Conservation (phyloP, 164 flowering plant species). For the Vitis riparia region DNA sequence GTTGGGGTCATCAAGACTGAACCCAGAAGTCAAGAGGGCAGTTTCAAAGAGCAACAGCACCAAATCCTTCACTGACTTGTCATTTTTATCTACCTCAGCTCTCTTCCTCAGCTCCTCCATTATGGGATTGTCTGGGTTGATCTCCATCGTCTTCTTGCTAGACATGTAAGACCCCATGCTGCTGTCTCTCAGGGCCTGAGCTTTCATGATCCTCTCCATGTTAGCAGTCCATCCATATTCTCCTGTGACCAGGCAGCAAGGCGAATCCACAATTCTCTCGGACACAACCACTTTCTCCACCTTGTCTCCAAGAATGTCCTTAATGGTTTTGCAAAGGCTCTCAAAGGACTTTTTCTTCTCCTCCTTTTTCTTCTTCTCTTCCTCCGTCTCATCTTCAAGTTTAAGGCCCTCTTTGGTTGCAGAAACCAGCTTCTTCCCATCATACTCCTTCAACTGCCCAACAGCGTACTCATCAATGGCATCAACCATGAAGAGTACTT, state of each 20-base stretch:
- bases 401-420: conserved; percentile 71
- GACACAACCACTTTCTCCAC: conserved; percentile 62
- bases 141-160: conserved; percentile 51
- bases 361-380: conserved; percentile 53
- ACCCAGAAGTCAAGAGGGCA: conserved; percentile 42
- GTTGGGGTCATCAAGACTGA: conserved; percentile 55
- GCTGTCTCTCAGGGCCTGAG: conserved; percentile 44
- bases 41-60: conserved; percentile 45
- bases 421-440: conserved; percentile 74
- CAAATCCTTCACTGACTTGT: conserved; percentile 46
- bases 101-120: conserved; percentile 52
- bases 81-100: conserved; percentile 44
- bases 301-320: conserved; percentile 60
- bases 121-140: conserved; percentile 45
- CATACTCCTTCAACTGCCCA: conserved; percentile 67
- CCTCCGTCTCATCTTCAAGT: conserved; percentile 52
- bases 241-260: conserved; percentile 67
- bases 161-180: conserved; percentile 50
- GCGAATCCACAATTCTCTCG: conserved; percentile 61
- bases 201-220: conserved; percentile 62
- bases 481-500: conserved; percentile 68
- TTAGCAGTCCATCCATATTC: conserved; percentile 72
- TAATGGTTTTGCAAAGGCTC: conserved; percentile 61
- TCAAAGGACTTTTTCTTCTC: conserved; percentile 52
- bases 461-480: conserved; percentile 73